Conservation (phyloP, 768 basidiomycete genomes). For the Suillus fuscotomentosus region DNA sequence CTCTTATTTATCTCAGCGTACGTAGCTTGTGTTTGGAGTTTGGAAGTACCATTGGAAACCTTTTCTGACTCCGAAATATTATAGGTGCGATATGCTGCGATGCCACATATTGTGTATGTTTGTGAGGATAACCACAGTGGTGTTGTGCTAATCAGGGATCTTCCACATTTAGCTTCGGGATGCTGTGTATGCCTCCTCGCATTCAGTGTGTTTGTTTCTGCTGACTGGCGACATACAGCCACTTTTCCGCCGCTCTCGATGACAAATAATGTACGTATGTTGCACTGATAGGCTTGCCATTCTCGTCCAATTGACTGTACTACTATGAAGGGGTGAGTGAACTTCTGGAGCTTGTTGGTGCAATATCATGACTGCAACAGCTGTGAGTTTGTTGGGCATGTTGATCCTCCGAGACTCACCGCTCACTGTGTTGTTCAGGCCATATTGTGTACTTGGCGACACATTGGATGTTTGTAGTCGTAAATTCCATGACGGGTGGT, state of each 20-base stretch:
- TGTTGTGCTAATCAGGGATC: not conserved
- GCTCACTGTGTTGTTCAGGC: not conserved
- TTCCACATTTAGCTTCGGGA: not conserved
- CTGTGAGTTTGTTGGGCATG: not conserved
- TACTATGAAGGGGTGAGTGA: not conserved
- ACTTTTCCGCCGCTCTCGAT: not conserved
- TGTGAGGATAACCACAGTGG: not conserved
- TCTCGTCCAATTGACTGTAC: not conserved
- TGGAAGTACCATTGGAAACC: not conserved
- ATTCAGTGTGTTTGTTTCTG: not conserved
- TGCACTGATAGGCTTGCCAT: not conserved
- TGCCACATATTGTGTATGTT: not conserved
- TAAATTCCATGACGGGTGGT: too few relatives aligned
- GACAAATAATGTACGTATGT: not conserved
- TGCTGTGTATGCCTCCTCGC: not conserved
- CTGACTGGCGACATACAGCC: not conserved
- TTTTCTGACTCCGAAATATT: not conserved
- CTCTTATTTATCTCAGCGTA: not conserved
- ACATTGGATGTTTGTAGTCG: too few relatives aligned
- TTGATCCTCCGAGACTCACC: not conserved
- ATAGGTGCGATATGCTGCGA: not conserved
- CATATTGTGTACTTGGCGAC: too few relatives aligned
- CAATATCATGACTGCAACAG: not conserved
- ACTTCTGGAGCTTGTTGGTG: not conserved
- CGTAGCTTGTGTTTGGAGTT: not conserved